phyloP scores from a whole-genome alignment of 2,329 filamentous ascomycete species.

The Apiospora malaysiana region DNA sequence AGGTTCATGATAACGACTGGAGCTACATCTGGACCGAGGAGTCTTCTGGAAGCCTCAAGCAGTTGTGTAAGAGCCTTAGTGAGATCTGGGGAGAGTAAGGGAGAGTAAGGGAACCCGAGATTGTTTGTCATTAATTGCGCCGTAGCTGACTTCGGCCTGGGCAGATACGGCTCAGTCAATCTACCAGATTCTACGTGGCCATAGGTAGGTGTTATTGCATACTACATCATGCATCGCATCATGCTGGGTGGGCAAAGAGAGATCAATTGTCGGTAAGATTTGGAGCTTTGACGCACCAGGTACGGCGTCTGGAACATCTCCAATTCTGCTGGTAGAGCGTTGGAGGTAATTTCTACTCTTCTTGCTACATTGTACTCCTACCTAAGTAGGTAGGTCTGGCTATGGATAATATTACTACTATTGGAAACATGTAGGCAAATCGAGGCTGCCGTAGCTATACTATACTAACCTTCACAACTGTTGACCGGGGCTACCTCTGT shows the following conservation, averaged over 20 bases:
- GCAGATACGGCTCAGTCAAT: neutral
- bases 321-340: neutral
- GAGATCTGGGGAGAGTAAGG: neutral
- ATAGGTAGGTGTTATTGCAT: constrained; percentile 8
- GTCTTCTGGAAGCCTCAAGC: constrained; percentile 11
- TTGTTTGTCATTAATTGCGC: neutral
- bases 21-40: neutral
- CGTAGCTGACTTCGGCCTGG: neutral
- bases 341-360: neutral
- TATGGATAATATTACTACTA: neutral
- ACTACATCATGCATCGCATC: neutral
- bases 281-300: neutral
- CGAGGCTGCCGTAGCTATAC: neutral
- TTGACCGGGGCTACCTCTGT: neutral
- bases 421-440: neutral
- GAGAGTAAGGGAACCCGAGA: neutral
- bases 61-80: constrained; percentile 2
- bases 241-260: neutral
- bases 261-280: constrained; percentile 1
- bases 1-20: constrained; percentile 15
- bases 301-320: constrained; percentile 5
- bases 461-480: neutral
- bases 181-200: neutral
- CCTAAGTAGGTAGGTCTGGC: too few relatives aligned
- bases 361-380: neutral